These are phyloP conservation scores for Venturia carpophila DNA, from an alignment of 2,329 filamentous ascomycete species.

Conservation along the genomic window DNA sequence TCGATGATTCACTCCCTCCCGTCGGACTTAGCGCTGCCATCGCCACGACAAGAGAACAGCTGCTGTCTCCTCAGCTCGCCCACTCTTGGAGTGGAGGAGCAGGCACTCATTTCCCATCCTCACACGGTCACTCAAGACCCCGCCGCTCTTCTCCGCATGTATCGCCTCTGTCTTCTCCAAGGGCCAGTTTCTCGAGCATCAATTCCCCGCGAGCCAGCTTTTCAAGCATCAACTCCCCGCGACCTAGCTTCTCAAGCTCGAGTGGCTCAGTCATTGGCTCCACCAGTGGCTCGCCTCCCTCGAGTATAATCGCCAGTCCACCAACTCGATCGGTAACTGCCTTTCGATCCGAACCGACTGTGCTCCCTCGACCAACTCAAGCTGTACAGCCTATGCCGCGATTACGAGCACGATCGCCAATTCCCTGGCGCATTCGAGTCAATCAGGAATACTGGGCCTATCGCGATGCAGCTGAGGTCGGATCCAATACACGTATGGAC, in stretches of 20 bases:
- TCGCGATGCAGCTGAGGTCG: not conserved
- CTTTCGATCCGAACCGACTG: not conserved
- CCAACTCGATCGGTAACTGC: slow-evolving; percentile 2
- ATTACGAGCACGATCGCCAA: slow-evolving; percentile 1
- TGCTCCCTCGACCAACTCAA: slow-evolving; percentile 7
- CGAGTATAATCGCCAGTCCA: not conserved
- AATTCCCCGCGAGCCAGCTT: slow-evolving; percentile 2
- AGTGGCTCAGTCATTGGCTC: not conserved
- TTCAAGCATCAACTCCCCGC: not conserved
- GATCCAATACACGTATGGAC: slow-evolving; percentile 10
- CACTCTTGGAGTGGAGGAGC: slow-evolving; percentile 15
- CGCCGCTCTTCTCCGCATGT: not conserved
- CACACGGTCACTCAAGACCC: not conserved
- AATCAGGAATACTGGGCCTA: slow-evolving; percentile 19
- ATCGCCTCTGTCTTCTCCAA: slow-evolving; percentile 9
- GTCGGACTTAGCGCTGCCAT: not conserved
- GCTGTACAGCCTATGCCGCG: not conserved
- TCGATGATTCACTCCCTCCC: not conserved
- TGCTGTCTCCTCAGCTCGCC: slow-evolving; percentile 6
- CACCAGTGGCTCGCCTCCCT: not conserved
- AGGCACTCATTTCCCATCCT: slow-evolving; percentile 10
- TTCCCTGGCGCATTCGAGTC: slow-evolving; percentile 16
- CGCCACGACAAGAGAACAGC: not conserved
- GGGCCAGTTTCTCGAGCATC: not conserved
- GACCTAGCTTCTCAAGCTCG: not conserved